Percentiles rank a stretch among this genome's conserved stretches.
Evolutionary conservation across 2,329 filamentous ascomycete genomes (phyloP).

Genomic region (Arthrobotrys conoides): DNA sequence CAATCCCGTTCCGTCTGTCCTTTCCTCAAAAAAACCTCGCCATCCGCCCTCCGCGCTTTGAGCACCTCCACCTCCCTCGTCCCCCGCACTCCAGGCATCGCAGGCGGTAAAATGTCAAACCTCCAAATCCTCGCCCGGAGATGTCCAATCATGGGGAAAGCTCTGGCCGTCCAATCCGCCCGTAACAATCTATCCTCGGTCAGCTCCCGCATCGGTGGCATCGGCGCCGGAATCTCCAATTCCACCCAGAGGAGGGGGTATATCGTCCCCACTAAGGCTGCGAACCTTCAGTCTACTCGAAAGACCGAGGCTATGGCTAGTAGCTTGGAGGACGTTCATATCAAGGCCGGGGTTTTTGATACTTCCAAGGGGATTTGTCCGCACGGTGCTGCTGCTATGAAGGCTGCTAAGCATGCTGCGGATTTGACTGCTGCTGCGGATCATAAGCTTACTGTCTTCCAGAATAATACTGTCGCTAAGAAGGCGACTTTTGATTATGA

Average conservation of each 20-base stretch:
- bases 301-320: constrained; percentile 83
- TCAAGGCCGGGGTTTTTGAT: constrained; percentile 64
- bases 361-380: constrained; percentile 65
- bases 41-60: constrained; percentile 89
- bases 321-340: constrained; percentile 62
- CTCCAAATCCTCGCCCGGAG: constrained; percentile 92
- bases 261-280: constrained; percentile 71
- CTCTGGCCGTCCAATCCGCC: constrained; percentile 85
- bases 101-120: constrained; percentile 96
- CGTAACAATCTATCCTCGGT: constrained; percentile 60
- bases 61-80: constrained; percentile 79
- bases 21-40: constrained; percentile 94
- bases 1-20: constrained; percentile 98
- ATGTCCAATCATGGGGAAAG: constrained; percentile 99
- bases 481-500: constrained; percentile 86
- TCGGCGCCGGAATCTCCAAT: constrained; percentile 67
- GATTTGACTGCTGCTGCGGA: constrained; percentile 62
- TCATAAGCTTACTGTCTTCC: constrained; percentile 44
- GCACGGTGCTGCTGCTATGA: constrained; percentile 64
- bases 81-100: constrained; percentile 73
- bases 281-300: constrained; percentile 84
- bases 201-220: constrained; percentile 66
- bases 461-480: constrained; percentile 63
- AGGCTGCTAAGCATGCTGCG: constrained; percentile 64
- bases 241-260: constrained; percentile 68